phyloP scores from a whole-genome alignment of 2,329 filamentous ascomycete genomes.

The Xylaria sp. region DNA sequence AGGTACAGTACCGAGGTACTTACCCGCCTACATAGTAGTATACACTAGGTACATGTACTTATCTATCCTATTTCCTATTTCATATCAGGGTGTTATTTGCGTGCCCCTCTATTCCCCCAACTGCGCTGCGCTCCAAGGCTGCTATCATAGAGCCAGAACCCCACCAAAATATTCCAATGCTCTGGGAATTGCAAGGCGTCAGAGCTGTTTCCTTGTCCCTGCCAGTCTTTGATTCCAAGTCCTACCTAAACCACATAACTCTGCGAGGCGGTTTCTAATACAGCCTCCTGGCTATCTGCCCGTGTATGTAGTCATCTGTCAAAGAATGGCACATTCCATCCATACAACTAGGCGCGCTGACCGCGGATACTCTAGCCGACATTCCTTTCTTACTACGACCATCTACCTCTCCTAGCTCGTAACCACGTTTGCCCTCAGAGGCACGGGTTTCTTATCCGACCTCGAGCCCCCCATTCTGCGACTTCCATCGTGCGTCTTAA shows the following conservation, averaged over 20 bases:
- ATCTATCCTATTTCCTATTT: no score
- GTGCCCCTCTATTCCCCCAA: slow-evolving; percentile 24
- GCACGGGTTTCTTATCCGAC: neutral
- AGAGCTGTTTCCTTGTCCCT: slow-evolving; percentile 17
- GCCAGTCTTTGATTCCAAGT: neutral
- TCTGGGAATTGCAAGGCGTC: slow-evolving; percentile 15
- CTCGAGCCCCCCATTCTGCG: neutral
- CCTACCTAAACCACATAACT: neutral
- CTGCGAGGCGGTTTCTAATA: neutral
- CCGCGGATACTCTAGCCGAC: slow-evolving; percentile 10
- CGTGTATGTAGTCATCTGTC: neutral
- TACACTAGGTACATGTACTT: no score
- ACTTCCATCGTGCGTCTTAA: slow-evolving; percentile 1
- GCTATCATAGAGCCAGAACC: slow-evolving; percentile 20
- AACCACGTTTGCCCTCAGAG: neutral
- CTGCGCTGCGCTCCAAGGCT: neutral
- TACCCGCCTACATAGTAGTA: no score
- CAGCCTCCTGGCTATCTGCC: neutral
- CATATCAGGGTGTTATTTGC: neutral
- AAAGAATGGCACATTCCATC: neutral
- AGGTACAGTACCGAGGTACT: slow-evolving; percentile 1
- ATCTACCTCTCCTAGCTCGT: neutral
- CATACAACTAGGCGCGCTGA: neutral
- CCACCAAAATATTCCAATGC: slow-evolving; percentile 34
- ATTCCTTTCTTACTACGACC: slow-evolving; percentile 1